These are phyloP conservation scores for Teratosphaeria destructans DNA, from an alignment of 2,329 filamentous ascomycete species.

Conservation along the genomic window DNA sequence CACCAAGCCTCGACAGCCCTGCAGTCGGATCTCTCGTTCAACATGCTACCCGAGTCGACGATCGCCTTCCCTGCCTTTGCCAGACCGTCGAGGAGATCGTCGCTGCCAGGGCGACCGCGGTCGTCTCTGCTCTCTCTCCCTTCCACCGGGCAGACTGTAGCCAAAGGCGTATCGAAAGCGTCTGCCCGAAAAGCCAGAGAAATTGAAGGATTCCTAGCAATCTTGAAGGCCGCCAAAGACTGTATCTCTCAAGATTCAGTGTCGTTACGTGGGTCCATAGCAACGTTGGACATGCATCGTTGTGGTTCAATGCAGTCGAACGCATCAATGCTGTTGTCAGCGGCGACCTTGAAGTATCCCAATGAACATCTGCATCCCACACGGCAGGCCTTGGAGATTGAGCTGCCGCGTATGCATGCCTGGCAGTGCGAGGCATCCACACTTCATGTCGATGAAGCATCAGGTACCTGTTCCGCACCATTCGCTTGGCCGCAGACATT, in stretches of 20 bases:
- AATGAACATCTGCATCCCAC: constrained; percentile 38
- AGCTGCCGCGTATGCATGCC: constrained; percentile 60
- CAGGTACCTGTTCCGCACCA: constrained; percentile 17
- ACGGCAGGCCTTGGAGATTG: constrained; percentile 39
- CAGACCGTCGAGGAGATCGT: background rate
- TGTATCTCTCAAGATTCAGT: constrained; percentile 4
- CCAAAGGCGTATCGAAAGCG: background rate
- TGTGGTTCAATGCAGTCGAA: constrained; percentile 55
- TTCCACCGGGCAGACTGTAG: background rate
- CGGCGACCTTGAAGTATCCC: constrained; percentile 39
- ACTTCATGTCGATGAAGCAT: background rate
- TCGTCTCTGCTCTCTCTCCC: background rate
- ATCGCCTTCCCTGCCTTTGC: constrained; percentile 68
- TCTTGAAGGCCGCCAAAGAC: constrained; percentile 11
- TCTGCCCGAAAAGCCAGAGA: constrained; percentile 1
- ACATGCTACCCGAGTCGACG: constrained; percentile 64
- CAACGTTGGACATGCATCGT: constrained; percentile 22
- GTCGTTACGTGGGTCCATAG: background rate
- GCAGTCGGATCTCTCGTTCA: constrained; percentile 45
- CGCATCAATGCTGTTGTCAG: constrained; percentile 55
- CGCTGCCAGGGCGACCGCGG: background rate
- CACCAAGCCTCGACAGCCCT: constrained; percentile 34
- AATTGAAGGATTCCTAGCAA: constrained; percentile 4
- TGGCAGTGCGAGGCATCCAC: constrained; percentile 47
- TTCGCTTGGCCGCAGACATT: constrained; percentile 30